These are phyloP conservation scores for Tetrapisispora nanseiensis DNA, from an alignment of 805 yeast genomes.

Conservation along the genomic window DNA sequence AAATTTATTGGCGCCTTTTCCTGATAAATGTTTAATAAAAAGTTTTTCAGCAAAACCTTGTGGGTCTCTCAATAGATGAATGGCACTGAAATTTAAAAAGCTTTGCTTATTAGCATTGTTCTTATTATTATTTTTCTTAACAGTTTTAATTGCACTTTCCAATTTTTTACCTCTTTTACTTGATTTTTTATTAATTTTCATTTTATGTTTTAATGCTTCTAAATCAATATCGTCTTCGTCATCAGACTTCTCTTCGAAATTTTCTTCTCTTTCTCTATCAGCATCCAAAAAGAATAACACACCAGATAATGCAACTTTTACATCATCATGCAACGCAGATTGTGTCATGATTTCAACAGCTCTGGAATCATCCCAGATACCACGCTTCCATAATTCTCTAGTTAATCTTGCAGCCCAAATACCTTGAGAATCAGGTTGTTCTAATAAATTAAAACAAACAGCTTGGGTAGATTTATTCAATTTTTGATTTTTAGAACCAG, in stretches of 20 bases:
- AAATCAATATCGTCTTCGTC: slow-evolving; percentile 69
- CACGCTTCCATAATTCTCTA: slow-evolving; percentile 93
- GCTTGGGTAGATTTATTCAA: slow-evolving; percentile 89
- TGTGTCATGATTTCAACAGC: slow-evolving; percentile 97
- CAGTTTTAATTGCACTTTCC: slow-evolving; percentile 58
- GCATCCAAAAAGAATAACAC: slow-evolving; percentile 89
- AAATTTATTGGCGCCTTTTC: slow-evolving; percentile 59
- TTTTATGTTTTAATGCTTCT: slow-evolving; percentile 63
- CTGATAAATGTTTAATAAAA: slow-evolving; percentile 60
- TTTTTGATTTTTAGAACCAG: slow-evolving; percentile 84
- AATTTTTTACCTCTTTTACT: slow-evolving; percentile 72
- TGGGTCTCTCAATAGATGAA: slow-evolving; percentile 90
- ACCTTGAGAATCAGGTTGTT: slow-evolving; percentile 71
- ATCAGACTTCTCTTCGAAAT: slow-evolving; percentile 57
- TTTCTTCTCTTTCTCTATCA: slow-evolving; percentile 69
- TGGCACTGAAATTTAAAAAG: slow-evolving; percentile 85
- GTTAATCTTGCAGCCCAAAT: slow-evolving; percentile 94
- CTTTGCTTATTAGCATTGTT: slow-evolving; percentile 38
- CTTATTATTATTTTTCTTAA: slow-evolving; percentile 56
- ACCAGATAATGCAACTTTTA: slow-evolving; percentile 82
- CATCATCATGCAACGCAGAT: slow-evolving; percentile 81
- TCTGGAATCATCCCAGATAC: slow-evolving; percentile 95
- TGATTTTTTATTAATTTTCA: slow-evolving; percentile 74
- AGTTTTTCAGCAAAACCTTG: slow-evolving; percentile 92
- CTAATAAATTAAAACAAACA: slow-evolving; percentile 73